A percentile compares a stretch with the other conserved stretches of the same genome.
Evolutionary conservation across 176 grass and related monocot genomes (phyloP).

Genomic region (Oryza meridionalis): DNA sequence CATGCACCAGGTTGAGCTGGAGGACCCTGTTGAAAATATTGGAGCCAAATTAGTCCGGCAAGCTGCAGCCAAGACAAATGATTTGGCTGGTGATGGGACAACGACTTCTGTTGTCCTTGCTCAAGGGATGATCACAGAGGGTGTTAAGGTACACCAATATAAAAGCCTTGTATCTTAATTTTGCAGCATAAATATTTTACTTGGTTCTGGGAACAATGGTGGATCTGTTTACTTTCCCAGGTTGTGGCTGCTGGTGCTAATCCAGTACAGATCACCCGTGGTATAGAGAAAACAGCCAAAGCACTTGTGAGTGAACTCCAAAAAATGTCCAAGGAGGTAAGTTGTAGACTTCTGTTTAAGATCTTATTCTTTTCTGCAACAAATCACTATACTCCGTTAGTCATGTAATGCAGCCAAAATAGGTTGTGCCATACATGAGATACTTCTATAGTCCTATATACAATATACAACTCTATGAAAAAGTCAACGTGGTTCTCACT

Average conservation of each 20-base stretch:
- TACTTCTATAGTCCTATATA: too few species aligned
- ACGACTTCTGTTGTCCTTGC: constrained; percentile 69
- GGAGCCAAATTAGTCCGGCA: constrained; percentile 89
- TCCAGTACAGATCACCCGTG: constrained; percentile 61
- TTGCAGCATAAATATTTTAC: background rate
- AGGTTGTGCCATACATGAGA: background rate
- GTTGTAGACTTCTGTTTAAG: background rate
- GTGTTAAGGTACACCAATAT: constrained; percentile 54
- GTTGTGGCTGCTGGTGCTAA: constrained; percentile 71
- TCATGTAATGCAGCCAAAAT: background rate
- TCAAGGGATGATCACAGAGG: constrained; percentile 64
- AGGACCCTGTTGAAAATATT: constrained; percentile 93
- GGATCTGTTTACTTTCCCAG: background rate
- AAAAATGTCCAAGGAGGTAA: constrained; percentile 67
- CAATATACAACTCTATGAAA: background rate
- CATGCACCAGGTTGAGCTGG: constrained; percentile 71
- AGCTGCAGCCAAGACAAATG: constrained; percentile 72
- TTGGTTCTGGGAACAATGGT: background rate
- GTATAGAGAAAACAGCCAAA: constrained; percentile 74
- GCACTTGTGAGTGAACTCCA: constrained; percentile 50
- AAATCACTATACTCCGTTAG: background rate
- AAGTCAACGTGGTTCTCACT: background rate
- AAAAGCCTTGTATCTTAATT: background rate
- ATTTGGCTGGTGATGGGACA: constrained; percentile 67
- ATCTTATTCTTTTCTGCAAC: constrained; percentile 1